phyloP scores from a whole-genome alignment of 2,329 filamentous ascomycete genomes.

The Cercospora nicotianae region DNA sequence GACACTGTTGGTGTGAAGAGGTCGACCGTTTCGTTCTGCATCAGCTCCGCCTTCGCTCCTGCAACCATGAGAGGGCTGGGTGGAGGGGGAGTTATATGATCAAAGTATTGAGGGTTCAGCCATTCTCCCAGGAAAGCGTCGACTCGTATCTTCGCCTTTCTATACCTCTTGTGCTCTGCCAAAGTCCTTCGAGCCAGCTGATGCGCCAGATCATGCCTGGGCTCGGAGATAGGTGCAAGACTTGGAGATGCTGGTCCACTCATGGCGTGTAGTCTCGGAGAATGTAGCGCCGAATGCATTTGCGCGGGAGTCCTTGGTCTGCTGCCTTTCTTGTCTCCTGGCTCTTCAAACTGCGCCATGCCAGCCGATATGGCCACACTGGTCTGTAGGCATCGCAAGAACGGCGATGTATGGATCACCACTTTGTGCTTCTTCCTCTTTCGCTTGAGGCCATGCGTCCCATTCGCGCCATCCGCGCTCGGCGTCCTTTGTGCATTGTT shows the following conservation, averaged over 20 bases:
- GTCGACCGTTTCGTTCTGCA: slow-evolving; percentile 68
- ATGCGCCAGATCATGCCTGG: slow-evolving; percentile 41
- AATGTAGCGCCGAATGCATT: slow-evolving; percentile 35
- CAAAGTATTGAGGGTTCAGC: slow-evolving; percentile 91
- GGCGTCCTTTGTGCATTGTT: slow-evolving; percentile 32
- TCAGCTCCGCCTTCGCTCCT: slow-evolving; percentile 80
- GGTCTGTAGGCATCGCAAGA: slow-evolving; percentile 88
- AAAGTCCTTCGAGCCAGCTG: slow-evolving; percentile 38
- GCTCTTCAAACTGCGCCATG: slow-evolving; percentile 64
- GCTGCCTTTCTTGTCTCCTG: slow-evolving; percentile 32
- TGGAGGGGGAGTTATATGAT: slow-evolving; percentile 85
- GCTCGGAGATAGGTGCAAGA: slow-evolving; percentile 40
- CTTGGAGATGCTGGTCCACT: slow-evolving; percentile 31
- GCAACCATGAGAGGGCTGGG: slow-evolving; percentile 84
- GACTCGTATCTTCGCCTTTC: slow-evolving; percentile 68
- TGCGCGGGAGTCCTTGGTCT: slow-evolving; percentile 33
- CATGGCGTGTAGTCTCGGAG: slow-evolving; percentile 34
- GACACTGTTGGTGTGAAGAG: slow-evolving; percentile 42
- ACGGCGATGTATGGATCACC: slow-evolving; percentile 90
- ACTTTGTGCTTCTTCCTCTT: slow-evolving; percentile 67
- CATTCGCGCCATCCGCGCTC: slow-evolving; percentile 20
- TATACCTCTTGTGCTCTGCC: slow-evolving; percentile 38
- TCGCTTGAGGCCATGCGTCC: slow-evolving; percentile 22
- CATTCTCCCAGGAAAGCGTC: slow-evolving; percentile 96
- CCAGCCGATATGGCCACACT: slow-evolving; percentile 85